A percentile compares a stretch with the other conserved stretches of the same genome.
These are phyloP conservation scores for Leishmania tropica DNA, from an alignment of 208 protist species.

Conservation along the genomic window DNA sequence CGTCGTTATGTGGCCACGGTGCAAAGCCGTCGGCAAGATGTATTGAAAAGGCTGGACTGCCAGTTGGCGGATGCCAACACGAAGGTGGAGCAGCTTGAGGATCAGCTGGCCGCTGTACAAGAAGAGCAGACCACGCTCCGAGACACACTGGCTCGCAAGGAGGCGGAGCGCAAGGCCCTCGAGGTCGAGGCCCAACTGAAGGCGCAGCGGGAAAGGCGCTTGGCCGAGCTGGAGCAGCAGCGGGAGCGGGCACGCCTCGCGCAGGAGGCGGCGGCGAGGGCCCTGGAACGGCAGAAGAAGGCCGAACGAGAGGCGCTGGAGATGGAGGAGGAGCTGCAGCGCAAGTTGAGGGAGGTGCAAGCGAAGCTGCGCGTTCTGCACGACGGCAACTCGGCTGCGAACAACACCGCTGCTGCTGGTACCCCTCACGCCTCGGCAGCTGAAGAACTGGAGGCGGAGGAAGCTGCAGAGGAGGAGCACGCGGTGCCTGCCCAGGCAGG, in stretches of 20 bases:
- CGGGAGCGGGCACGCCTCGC: slow-evolving; percentile 66
- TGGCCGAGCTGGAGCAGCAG: slow-evolving; percentile 54
- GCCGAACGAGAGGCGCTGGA: slow-evolving; percentile 64
- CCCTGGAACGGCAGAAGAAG: slow-evolving; percentile 57
- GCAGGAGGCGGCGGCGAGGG: slow-evolving; percentile 62
- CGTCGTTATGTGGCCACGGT: slow-evolving; percentile 32
- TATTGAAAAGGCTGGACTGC: slow-evolving; percentile 29
- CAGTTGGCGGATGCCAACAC: slow-evolving; percentile 29
- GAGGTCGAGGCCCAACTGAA: slow-evolving; percentile 57
- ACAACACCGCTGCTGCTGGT: neutral
- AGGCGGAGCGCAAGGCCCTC: slow-evolving; percentile 51
- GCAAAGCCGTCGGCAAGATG: slow-evolving; percentile 29
- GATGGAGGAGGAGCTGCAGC: slow-evolving; percentile 67
- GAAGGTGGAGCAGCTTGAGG: slow-evolving; percentile 30
- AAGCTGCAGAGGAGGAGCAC: neutral
- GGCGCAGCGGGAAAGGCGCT: slow-evolving; percentile 55
- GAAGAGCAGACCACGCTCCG: slow-evolving; percentile 25
- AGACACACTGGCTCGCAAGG: slow-evolving; percentile 40
- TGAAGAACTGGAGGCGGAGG: neutral
- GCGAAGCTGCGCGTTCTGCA: slow-evolving; percentile 35
- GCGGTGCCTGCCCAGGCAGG: neutral
- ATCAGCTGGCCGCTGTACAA: slow-evolving; percentile 24
- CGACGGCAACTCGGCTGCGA: slow-evolving; percentile 7
- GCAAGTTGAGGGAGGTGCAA: slow-evolving; percentile 62
- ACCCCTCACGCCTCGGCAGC: neutral